Base-by-base conservation (phyloP, 306 rosid genomes). In the Datisca glomerata region DNA sequence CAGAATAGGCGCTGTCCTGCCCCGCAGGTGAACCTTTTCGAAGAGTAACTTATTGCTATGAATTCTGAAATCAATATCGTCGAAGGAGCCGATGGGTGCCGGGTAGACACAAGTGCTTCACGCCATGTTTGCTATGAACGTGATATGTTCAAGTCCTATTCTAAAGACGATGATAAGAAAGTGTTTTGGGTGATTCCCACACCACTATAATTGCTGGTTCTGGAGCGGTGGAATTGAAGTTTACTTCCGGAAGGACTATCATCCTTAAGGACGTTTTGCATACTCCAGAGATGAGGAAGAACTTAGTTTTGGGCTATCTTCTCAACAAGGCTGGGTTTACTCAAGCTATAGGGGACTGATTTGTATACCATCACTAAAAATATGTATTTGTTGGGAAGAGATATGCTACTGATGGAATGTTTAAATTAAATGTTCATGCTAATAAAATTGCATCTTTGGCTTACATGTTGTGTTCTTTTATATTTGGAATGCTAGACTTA, bases 181-280 rank as follows among this genome's bases (percentile, higher is more conserved):
- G 45, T 41, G 15, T 18, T 41, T 41, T 19, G 24, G 45, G 45
- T 17, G 45, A 41, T 41, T 41, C 45, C 18, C 45, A 19, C 23
- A 2, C 25, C 18, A 41, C 25, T 8, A 42, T 10, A 19, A 28
- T 42, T 21, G 47, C 15, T 12, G 16, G 47, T 3, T 19, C 14
- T 42, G 12, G 18, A 1, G 24, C 19, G 5, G 29, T 42, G 17
- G 47, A 42, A 12, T 6, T 42, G 14, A 42, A 20, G 22, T 42
- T 21, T 42, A 42, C 47, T 7, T 42, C 0, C 0, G 31, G 28
- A 42, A 42, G 21, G 14, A 10, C 24, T 8, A 2, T 19, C 23
- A 41, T 20, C 3, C 21, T 18, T 9, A 41, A 41, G 6, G 45
- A 41, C 11, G 25, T 41, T 7, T 6, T 17, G 16, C 21, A 18